phyloP scores from a whole-genome alignment of 176 grass and related monocot species.

The Calamus simplicifolius region DNA sequence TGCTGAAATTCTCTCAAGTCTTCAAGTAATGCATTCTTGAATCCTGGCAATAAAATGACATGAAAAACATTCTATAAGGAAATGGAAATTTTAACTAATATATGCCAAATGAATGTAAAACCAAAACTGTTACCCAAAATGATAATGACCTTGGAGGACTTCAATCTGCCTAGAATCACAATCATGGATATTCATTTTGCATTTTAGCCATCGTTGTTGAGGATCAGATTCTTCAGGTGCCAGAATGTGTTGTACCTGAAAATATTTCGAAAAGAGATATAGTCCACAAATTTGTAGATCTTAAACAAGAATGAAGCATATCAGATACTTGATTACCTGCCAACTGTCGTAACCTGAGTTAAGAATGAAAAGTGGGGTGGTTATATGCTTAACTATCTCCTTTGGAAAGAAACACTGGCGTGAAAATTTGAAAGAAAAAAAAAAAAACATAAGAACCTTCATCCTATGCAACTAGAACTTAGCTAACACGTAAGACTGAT shows the following conservation, averaged over 20 bases:
- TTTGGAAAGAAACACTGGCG: slow-evolving; percentile 68
- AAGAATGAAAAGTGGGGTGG: slow-evolving; percentile 68
- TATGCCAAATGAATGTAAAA: neutral
- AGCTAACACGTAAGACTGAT: no score
- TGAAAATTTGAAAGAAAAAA: neutral
- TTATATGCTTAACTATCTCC: slow-evolving; percentile 59
- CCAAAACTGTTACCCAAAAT: neutral
- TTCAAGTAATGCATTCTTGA: neutral
- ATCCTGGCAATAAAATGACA: neutral
- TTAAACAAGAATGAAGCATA: slow-evolving; percentile 1
- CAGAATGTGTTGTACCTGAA: slow-evolving; percentile 67
- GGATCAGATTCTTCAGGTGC: slow-evolving; percentile 48
- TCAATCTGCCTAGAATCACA: slow-evolving; percentile 52
- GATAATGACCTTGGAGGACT: slow-evolving; percentile 58
- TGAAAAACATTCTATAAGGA: neutral
- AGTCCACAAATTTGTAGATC: neutral
- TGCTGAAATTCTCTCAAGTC: slow-evolving; percentile 13
- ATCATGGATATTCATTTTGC: slow-evolving; percentile 62
- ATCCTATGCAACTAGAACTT: neutral
- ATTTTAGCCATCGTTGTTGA: slow-evolving; percentile 45
- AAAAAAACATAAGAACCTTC: neutral
- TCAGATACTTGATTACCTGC: slow-evolving; percentile 44
- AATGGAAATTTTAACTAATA: no score
- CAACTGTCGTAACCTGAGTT: slow-evolving; percentile 77
- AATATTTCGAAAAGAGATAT: neutral